phyloP scores from a whole-genome alignment of 2,329 filamentous ascomycete species.

The Alternaria novae-zelandiae region DNA sequence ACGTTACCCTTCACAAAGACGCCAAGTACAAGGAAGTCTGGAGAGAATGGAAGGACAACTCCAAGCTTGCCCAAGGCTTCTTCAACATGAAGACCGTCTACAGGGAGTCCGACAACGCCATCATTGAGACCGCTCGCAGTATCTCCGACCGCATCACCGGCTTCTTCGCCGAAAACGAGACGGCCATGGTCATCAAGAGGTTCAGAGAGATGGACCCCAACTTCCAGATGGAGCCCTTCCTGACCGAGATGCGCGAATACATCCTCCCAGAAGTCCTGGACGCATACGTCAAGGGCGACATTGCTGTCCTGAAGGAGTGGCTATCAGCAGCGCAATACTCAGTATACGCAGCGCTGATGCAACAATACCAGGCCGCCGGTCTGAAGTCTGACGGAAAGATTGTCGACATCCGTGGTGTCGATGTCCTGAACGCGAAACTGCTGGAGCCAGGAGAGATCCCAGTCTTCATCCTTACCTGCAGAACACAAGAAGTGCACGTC shows the following conservation, averaged over 20 bases:
- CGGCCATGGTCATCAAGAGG: constrained; percentile 95
- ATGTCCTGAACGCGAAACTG: constrained; percentile 81
- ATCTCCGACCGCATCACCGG: constrained; percentile 92
- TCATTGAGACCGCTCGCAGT: constrained; percentile 89
- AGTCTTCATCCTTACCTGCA: constrained; percentile 95
- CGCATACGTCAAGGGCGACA: constrained; percentile 96
- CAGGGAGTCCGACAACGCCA: constrained; percentile 95
- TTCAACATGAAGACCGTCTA: constrained; percentile 88
- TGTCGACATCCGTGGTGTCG: constrained; percentile 91
- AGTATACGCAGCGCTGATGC: constrained; percentile 94
- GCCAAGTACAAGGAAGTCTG: constrained; percentile 98
- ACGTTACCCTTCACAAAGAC: constrained; percentile 95
- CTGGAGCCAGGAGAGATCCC: constrained; percentile 87
- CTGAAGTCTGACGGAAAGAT: constrained; percentile 95
- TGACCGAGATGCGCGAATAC: constrained; percentile 95
- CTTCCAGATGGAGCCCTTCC: constrained; percentile 94
- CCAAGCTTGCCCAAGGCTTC: constrained; percentile 83
- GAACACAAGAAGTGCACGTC: constrained; percentile 97
- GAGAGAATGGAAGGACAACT: constrained; percentile 91
- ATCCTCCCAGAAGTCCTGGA: constrained; percentile 97
- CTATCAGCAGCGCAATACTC: constrained; percentile 95
- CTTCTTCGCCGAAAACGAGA: constrained; percentile 99
- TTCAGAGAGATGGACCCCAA: constrained; percentile 94
- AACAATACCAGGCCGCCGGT: constrained; percentile 92
- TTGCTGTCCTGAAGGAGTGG: constrained; percentile 90